Evolutionary conservation across 139 green algal genomes (phyloP), one percentile per base, ranked within the genome.

Genomic region (Trebouxia sp.): DNA sequence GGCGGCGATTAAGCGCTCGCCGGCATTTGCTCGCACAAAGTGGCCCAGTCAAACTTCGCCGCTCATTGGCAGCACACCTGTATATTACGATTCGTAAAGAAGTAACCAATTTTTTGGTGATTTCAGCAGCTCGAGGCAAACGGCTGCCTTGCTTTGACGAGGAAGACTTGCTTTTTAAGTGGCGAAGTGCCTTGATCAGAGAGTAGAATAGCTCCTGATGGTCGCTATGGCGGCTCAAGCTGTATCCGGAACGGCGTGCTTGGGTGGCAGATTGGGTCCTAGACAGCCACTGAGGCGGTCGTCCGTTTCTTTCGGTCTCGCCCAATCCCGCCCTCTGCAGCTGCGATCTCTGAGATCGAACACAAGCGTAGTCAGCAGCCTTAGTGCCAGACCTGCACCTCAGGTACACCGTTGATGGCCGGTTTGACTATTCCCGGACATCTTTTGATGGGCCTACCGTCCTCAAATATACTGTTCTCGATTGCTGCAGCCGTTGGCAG

Each of bases 221-320:
- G n/a, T 15, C 12, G 37, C 9, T 15, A 72, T 72, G 62, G 62
- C 62, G 62, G 32, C 62, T 72, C 62, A 72, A 72, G 62, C 62
- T 72, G 62, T 72, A 43, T 72, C 43, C 15, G 35, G 62, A 72
- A 41, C 62, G 43, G 35, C 62, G 42, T 72, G 62, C 37, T 26
- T 72, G 35, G 62, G 62, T 37, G 62, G 62, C 20, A 32, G 62
- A 45, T 72, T 72, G 32, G 62, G 62, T 72, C 20, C 28, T 9
- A 39, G 62, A 41, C 62, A 72, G 62, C 62, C 62, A 28, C 28
- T 72, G 11, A 72, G 62, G 37, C 35, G 62, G 62, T 72, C 62
- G 5, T 43, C 35, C 28, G 62, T 72, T 45, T 72, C 62, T 72
- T 35, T 45, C 32, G 35, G 62, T 8, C 4, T 72, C 26, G 15